phyloP scores from a whole-genome alignment of 768 basidiomycete species.

The Tephrocybe rancida region DNA sequence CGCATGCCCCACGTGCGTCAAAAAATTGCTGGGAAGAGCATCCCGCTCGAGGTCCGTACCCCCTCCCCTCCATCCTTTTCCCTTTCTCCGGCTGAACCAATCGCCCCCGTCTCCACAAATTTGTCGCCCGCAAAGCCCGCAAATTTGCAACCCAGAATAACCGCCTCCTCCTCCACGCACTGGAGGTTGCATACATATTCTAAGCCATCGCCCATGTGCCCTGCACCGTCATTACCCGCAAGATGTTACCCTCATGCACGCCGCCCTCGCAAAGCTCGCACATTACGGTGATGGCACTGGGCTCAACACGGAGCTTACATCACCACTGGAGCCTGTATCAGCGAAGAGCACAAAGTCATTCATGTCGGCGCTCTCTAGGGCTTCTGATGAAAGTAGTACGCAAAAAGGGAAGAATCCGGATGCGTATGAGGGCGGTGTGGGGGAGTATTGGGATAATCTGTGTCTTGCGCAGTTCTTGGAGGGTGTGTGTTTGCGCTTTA shows the following conservation, averaged over 20 bases:
- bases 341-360: too few species aligned
- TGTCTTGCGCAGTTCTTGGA: constrained; percentile 82
- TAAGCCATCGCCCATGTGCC: constrained; percentile 78
- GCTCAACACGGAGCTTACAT: too few species aligned
- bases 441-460: constrained; percentile 85
- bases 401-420: neutral
- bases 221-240: constrained; percentile 51
- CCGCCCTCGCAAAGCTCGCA: constrained; percentile 43
- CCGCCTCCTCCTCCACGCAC: constrained; percentile 72
- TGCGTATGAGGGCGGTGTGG: constrained; percentile 37
- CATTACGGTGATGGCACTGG: constrained; percentile 17
- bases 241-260: constrained; percentile 73
- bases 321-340: too few species aligned
- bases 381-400: constrained; percentile 1
- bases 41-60: constrained; percentile 51
- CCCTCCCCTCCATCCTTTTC: neutral
- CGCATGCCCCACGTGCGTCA: constrained; percentile 77
- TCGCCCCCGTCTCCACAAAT: constrained; percentile 80
- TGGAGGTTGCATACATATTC: constrained; percentile 88
- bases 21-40: constrained; percentile 78
- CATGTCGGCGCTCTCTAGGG: neutral
- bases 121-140: constrained; percentile 81
- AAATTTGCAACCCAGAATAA: constrained; percentile 77
- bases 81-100: neutral
- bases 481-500: constrained; percentile 80